Evolutionary conservation across 495 filamentous ascomycete genomes (phyloP).

Genomic region (Penicillium antarcticum): DNA sequence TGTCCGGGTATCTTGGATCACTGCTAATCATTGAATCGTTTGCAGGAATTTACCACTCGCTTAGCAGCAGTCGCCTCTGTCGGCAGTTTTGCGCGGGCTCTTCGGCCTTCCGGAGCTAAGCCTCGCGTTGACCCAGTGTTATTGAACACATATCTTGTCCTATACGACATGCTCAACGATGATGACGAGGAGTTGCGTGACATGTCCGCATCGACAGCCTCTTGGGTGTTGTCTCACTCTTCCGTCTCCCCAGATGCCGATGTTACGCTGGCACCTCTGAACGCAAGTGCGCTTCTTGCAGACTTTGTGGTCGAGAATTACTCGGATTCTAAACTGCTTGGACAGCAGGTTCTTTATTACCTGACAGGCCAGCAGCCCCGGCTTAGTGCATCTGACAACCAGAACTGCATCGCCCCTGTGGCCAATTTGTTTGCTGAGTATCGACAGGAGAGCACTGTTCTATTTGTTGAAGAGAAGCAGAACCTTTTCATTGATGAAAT

Average conservation of each 20-base stretch:
- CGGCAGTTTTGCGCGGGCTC: constrained; percentile 26
- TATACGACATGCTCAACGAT: constrained; percentile 72
- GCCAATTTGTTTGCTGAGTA: constrained; percentile 44
- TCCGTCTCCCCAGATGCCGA: constrained; percentile 26
- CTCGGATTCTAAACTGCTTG: constrained; percentile 31
- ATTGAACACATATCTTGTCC: constrained; percentile 45
- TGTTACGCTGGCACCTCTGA: constrained; percentile 39
- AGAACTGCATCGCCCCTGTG: constrained; percentile 30
- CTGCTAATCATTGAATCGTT: background rate
- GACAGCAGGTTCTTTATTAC: constrained; percentile 26
- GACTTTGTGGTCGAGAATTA: constrained; percentile 41
- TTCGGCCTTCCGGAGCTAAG: constrained; percentile 23
- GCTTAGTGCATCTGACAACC: constrained; percentile 18
- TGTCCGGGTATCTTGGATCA: background rate
- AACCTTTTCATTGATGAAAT: constrained; percentile 85
- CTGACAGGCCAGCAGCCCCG: constrained; percentile 23
- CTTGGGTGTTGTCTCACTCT: constrained; percentile 39
- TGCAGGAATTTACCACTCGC: constrained; percentile 63
- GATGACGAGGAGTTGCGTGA: constrained; percentile 87
- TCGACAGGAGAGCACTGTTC: constrained; percentile 59
- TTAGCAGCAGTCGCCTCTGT: constrained; percentile 52
- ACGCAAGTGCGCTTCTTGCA: constrained; percentile 45
- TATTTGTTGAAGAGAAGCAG: constrained; percentile 87
- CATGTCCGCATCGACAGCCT: constrained; percentile 52
- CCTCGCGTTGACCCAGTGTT: constrained; percentile 28